Percentiles rank a stretch among this genome's conserved stretches.
phyloP scores from a whole-genome alignment of 441 rosid species.

The Sinapis alba region DNA sequence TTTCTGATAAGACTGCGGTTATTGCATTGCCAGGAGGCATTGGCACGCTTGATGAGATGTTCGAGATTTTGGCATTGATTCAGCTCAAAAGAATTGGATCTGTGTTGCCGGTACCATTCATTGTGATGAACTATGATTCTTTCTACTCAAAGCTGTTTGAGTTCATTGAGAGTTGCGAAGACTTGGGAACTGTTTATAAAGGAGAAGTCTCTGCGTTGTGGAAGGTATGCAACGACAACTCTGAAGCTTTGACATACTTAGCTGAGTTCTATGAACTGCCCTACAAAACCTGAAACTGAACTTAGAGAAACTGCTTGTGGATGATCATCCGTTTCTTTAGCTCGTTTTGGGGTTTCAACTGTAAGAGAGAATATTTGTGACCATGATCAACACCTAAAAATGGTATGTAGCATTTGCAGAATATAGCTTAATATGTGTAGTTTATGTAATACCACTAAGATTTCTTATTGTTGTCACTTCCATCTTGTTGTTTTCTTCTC shows the following conservation, averaged over 20 bases:
- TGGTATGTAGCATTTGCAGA: not conserved
- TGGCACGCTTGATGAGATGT: constrained; percentile 91
- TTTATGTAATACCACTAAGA: not conserved
- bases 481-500: not conserved
- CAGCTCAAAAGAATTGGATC: constrained; percentile 88
- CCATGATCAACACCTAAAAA: not conserved
- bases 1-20: constrained; percentile 68
- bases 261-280: constrained; percentile 61
- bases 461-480: not conserved
- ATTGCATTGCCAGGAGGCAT: constrained; percentile 89
- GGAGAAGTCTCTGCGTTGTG: constrained; percentile 79
- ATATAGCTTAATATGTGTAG: not conserved
- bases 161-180: constrained; percentile 68
- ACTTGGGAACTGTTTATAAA: constrained; percentile 69
- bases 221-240: constrained; percentile 74
- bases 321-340: constrained; percentile 26
- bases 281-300: constrained; percentile 25
- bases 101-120: constrained; percentile 70
- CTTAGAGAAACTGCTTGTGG: constrained; percentile 12
- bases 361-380: constrained; percentile 5
- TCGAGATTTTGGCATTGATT: constrained; percentile 77
- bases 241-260: constrained; percentile 67
- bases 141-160: constrained; percentile 74
- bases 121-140: constrained; percentile 86
- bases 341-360: not conserved